A percentile compares a stretch with the other conserved stretches of the same genome.
Evolutionary conservation across 768 basidiomycete species (phyloP).

Genomic region (Mycena vulgaris): DNA sequence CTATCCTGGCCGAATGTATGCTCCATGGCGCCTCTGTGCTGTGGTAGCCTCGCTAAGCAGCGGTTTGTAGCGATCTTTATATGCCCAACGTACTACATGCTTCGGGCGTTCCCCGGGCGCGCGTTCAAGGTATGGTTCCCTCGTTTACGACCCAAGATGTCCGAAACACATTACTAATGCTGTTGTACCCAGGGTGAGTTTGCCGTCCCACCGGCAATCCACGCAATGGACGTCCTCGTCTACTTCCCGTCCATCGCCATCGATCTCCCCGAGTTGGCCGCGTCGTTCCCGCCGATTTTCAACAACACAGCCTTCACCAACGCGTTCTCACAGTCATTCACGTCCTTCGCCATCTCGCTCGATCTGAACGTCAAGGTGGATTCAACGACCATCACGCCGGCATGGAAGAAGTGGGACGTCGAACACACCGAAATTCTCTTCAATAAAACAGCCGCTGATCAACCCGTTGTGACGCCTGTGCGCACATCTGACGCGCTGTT

Average conservation of each 20-base stretch:
- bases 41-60: no score
- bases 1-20: slow-evolving; percentile 43
- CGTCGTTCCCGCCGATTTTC: no score
- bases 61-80: slow-evolving; percentile 46
- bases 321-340: not conserved
- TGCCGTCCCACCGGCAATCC: not conserved
- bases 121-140: slow-evolving; percentile 42
- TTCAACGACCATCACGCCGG: slow-evolving; percentile 15
- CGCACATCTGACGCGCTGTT: not conserved
- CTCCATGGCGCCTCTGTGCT: not conserved
- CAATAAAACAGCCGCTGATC: slow-evolving; percentile 14
- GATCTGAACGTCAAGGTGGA: slow-evolving; percentile 17
- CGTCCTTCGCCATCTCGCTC: slow-evolving; percentile 21
- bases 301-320: no score
- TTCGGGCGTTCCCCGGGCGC: slow-evolving; percentile 41
- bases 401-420: slow-evolving; percentile 8
- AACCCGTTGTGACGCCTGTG: not conserved
- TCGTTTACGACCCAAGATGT: no score
- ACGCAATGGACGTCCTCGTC: no score
- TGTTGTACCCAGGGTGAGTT: slow-evolving; percentile 31
- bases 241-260: no score
- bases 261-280: no score
- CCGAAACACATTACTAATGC: no score
- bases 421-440: slow-evolving; percentile 23
- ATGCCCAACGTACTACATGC: slow-evolving; percentile 49